Percentiles rank a stretch among this genome's conserved stretches.
Conservation (phyloP, 495 filamentous ascomycete species). For the Parathielavia hyrcaniae region DNA sequence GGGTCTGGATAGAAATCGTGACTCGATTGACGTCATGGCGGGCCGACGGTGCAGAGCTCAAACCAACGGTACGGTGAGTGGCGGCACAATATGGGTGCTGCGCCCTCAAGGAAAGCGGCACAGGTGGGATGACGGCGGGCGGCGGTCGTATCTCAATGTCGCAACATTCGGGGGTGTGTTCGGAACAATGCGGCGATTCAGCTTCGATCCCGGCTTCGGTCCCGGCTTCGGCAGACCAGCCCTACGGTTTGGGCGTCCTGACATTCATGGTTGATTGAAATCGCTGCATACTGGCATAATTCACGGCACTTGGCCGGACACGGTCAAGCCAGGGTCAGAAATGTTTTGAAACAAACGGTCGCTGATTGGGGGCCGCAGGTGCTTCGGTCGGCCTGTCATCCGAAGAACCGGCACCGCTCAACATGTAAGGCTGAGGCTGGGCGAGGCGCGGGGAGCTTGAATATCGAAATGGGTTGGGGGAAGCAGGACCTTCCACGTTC, state of each 20-base stretch:
- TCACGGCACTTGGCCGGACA: constrained; percentile 8
- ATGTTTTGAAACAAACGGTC: constrained; percentile 23
- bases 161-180: not conserved
- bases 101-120: no score
- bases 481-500: not conserved
- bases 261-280: not conserved
- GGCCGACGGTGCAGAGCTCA: no score
- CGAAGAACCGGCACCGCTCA: not conserved
- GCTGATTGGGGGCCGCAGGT: constrained; percentile 1
- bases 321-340: constrained; percentile 16
- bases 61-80: no score
- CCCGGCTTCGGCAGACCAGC: not conserved
- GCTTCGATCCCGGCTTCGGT: not conserved
- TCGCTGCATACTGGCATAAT: constrained; percentile 3
- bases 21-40: not conserved
- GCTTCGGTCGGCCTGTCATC: not conserved
- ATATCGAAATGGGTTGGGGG: not conserved
- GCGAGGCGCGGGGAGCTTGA: not conserved
- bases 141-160: not conserved
- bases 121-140: no score
- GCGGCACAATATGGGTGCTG: no score
- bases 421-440: constrained; percentile 2
- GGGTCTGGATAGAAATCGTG: no score
- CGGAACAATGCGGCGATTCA: not conserved
- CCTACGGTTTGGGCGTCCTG: not conserved